Conservation (phyloP, 768 basidiomycete species). For the Mrakia frigida region DNA sequence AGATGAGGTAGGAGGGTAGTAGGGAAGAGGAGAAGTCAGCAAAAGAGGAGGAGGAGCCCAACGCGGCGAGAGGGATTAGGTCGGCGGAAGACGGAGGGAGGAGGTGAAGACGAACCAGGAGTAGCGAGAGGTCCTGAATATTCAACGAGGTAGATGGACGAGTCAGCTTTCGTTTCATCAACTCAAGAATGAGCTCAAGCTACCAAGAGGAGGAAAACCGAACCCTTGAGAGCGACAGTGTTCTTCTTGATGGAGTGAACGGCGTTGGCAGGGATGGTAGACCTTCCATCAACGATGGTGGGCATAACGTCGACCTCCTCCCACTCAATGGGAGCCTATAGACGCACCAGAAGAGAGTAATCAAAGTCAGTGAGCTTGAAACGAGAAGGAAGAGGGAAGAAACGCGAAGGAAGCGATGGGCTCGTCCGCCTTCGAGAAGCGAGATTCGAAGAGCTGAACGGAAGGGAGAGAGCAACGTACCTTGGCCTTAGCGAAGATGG, state of each 20-base stretch:
- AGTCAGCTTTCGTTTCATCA: background rate
- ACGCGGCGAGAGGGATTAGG: background rate
- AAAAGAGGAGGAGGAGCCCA: background rate
- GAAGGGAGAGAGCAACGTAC: slow-evolving; percentile 48
- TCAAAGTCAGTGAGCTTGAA: background rate
- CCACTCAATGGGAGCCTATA: slow-evolving; percentile 94
- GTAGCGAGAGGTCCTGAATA: slow-evolving; percentile 85
- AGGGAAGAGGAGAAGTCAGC: background rate
- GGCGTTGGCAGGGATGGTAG: slow-evolving; percentile 87
- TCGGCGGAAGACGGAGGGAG: background rate
- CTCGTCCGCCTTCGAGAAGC: background rate
- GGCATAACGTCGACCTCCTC: slow-evolving; percentile 98
- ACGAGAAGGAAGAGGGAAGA: background rate
- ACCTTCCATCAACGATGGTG: slow-evolving; percentile 88
- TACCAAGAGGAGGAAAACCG: background rate
- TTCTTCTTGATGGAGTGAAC: slow-evolving; percentile 91
- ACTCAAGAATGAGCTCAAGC: background rate
- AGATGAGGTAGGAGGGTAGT: background rate
- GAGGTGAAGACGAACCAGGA: slow-evolving; percentile 63
- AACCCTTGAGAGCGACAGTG: slow-evolving; percentile 95
- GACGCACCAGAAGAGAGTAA: background rate
- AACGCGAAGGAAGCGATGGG: background rate
- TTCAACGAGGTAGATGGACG: slow-evolving; percentile 12
- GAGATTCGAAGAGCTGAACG: background rate
- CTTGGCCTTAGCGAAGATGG: slow-evolving; percentile 82